These are phyloP conservation scores for Endotrypanum monterogeii DNA, from an alignment of 208 protist genomes.

Conservation along the genomic window DNA sequence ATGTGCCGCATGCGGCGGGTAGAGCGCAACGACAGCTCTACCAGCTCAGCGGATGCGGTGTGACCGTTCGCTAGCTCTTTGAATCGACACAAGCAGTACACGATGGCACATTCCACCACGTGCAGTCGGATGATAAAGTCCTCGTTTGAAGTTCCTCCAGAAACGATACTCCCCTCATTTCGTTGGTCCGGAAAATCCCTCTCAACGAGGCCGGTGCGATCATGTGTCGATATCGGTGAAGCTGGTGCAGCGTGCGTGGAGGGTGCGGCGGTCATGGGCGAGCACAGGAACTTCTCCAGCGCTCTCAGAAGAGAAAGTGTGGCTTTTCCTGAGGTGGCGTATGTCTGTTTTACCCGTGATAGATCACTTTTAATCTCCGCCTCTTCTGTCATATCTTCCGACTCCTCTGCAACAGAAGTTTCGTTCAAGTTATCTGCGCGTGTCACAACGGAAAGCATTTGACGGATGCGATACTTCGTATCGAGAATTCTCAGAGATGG, in stretches of 20 bases:
- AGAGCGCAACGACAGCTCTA: not conserved
- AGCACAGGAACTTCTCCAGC: not conserved
- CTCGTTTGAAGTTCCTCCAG: not conserved
- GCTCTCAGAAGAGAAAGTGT: not conserved
- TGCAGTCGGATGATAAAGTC: not conserved
- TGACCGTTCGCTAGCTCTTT: not conserved
- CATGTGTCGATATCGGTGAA: not conserved
- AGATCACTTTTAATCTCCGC: not conserved
- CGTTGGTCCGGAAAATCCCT: not conserved
- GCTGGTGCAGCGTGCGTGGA: not conserved
- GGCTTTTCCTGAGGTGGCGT: not conserved
- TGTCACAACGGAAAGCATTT: conserved; percentile 1
- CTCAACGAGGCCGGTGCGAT: not conserved
- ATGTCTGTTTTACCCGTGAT: not conserved
- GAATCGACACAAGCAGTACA: conserved; percentile 4
- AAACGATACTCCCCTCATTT: too few relatives aligned
- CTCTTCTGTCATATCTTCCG: not conserved
- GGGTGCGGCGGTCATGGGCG: not conserved
- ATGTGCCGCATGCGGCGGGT: not conserved
- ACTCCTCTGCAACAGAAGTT: not conserved
- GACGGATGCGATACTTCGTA: conserved; percentile 1
- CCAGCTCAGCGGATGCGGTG: not conserved
- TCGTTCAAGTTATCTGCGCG: not conserved
- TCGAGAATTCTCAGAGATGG: not conserved
- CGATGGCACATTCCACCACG: conserved; percentile 2